phyloP scores from a whole-genome alignment of 768 basidiomycete genomes.

The Auricularia heimuer region DNA sequence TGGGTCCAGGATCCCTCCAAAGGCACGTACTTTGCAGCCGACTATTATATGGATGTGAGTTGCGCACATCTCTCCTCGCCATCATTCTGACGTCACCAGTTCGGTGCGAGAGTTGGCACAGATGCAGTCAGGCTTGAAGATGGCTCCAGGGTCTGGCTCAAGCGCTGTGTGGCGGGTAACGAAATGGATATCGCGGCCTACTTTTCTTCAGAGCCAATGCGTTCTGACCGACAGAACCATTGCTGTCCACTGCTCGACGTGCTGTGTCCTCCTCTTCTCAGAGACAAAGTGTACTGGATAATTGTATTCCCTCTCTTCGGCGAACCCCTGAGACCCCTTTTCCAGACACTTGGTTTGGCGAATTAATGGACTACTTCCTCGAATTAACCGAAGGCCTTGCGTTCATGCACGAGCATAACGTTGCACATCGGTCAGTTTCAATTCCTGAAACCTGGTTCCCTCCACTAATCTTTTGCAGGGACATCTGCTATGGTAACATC shows the following conservation, averaged over 20 bases:
- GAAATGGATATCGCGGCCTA: constrained; percentile 8
- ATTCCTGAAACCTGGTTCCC: not conserved
- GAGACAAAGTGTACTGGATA: not conserved
- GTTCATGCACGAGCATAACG: constrained; percentile 2
- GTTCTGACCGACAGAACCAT: constrained; percentile 12
- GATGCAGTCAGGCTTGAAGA: constrained; percentile 1
- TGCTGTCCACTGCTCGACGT: constrained; percentile 13
- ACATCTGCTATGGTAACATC: constrained; percentile 14
- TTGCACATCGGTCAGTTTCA: not conserved
- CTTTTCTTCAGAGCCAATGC: constrained; percentile 8
- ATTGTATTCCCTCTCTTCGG: constrained; percentile 17
- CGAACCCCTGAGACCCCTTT: constrained; percentile 8
- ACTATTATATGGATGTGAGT: not conserved
- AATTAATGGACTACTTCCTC: constrained; percentile 12
- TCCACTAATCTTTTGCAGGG: constrained; percentile 7
- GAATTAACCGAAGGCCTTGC: constrained; percentile 1
- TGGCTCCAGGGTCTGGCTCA: not conserved
- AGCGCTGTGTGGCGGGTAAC: not conserved
- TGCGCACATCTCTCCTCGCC: not conserved
- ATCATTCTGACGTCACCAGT: not conserved
- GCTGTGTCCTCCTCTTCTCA: constrained; percentile 3
- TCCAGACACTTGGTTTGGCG: constrained; percentile 12
- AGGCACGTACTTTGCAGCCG: not conserved
- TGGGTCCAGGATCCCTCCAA: constrained; percentile 6
- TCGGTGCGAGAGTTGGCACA: not conserved